Evolutionary conservation across 768 basidiomycete genomes (phyloP).

Genomic region (Pisolithus marmoratus): DNA sequence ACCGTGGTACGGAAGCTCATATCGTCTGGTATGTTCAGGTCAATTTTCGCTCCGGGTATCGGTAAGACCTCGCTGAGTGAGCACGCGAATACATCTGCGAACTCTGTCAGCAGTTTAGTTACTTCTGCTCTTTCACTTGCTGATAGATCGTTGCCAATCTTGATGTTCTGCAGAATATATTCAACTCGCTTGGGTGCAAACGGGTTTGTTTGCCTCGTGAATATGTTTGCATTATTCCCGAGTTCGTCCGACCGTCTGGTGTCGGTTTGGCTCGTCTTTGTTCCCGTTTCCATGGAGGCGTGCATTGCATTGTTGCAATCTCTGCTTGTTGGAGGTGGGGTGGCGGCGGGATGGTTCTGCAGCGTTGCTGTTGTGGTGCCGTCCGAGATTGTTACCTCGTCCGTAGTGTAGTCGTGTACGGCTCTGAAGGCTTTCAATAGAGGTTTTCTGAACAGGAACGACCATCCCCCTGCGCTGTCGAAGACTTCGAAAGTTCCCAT

Average conservation of each 20-base stretch:
- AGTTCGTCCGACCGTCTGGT: too few relatives aligned
- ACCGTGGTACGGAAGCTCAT: neutral
- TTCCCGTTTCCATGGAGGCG: too few relatives aligned
- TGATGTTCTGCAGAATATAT: slow-evolving; percentile 13
- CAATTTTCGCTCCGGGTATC: slow-evolving; percentile 6
- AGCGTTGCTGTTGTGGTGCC: neutral
- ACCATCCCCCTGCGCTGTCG: slow-evolving; percentile 23
- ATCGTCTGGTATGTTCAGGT: slow-evolving; percentile 2
- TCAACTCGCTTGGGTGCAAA: slow-evolving; percentile 8
- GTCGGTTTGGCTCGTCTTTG: too few relatives aligned
- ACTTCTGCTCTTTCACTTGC: slow-evolving; percentile 20
- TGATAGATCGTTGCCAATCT: slow-evolving; percentile 27
- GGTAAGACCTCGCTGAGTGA: slow-evolving; percentile 32
- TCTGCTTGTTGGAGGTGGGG: neutral
- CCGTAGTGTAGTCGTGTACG: slow-evolving; percentile 21
- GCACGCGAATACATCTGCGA: slow-evolving; percentile 36
- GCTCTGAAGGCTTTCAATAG: slow-evolving; percentile 16
- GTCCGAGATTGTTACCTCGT: slow-evolving; percentile 2
- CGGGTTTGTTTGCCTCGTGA: neutral
- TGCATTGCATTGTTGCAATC: neutral
- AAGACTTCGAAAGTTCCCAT: neutral
- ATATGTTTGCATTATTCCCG: too few relatives aligned
- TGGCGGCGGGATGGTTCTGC: neutral
- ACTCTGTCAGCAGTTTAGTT: slow-evolving; percentile 16
- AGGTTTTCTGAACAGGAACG: slow-evolving; percentile 25